phyloP scores from a whole-genome alignment of 768 basidiomycete species.

The Nidularia pulvinata region DNA sequence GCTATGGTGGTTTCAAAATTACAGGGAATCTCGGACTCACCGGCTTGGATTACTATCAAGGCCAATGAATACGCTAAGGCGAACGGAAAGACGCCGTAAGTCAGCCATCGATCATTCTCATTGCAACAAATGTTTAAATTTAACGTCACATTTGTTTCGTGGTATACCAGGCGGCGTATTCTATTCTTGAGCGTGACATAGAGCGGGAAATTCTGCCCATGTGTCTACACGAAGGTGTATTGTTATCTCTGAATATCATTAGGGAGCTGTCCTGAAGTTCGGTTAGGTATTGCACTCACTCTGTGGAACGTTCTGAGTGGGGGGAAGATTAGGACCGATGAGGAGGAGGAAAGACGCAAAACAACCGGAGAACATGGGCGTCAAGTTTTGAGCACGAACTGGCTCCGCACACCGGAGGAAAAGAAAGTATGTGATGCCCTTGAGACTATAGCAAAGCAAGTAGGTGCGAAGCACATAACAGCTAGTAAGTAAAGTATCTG shows the following conservation, averaged over 20 bases:
- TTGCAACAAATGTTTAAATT: no score
- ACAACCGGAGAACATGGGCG: no score
- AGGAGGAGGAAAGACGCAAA: no score
- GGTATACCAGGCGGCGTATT: constrained; percentile 8
- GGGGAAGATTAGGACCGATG: no score
- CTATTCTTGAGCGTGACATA: constrained; percentile 4
- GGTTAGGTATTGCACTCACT: constrained; percentile 23
- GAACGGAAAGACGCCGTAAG: constrained; percentile 7
- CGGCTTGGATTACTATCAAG: constrained; percentile 5
- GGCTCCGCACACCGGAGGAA: no score
- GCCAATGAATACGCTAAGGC: constrained; percentile 8
- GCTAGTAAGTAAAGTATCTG: constrained; percentile 24
- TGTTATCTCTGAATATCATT: not conserved
- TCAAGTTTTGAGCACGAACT: no score
- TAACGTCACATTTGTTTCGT: no score
- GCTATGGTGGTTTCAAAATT: no score
- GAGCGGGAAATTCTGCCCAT: constrained; percentile 14
- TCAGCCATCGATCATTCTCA: no score
- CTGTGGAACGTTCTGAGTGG: constrained; percentile 31
- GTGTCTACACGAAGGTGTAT: constrained; percentile 31
- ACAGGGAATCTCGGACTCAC: constrained; percentile 6
- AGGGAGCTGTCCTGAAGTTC: not conserved
- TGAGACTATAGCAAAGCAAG: constrained; percentile 45
- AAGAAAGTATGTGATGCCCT: no score
- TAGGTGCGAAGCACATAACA: constrained; percentile 45